These are phyloP conservation scores for Neurospora sp. DNA, from an alignment of 495 filamentous ascomycete genomes.

Conservation along the genomic window DNA sequence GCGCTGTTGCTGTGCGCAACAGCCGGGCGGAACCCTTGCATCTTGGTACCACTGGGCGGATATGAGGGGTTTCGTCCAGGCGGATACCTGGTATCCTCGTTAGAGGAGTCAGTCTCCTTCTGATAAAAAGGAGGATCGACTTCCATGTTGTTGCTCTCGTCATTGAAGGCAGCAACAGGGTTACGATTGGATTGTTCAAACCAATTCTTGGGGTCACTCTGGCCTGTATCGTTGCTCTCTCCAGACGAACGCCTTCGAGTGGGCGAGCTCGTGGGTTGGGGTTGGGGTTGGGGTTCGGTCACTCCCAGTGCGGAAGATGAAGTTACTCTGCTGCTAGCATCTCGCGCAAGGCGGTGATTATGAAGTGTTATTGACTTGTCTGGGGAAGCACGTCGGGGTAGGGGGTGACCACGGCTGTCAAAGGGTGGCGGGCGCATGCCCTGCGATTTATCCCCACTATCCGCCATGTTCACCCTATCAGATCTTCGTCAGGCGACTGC, in stretches of 20 bases:
- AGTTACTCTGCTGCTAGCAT: constrained; percentile 14
- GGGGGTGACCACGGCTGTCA: constrained; percentile 20
- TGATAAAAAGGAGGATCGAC: constrained; percentile 48
- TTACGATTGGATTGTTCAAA: constrained; percentile 37
- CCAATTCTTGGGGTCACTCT: constrained; percentile 37
- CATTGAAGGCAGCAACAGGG: constrained; percentile 16
- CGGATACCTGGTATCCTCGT: constrained; percentile 16
- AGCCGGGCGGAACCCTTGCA: constrained; percentile 13
- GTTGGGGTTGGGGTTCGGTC: not conserved
- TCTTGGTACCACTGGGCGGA: constrained; percentile 4
- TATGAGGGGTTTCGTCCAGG: constrained; percentile 9
- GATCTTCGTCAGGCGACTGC: not conserved
- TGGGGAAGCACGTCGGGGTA: constrained; percentile 28
- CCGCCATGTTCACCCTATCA: constrained; percentile 15
- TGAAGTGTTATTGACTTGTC: constrained; percentile 31
- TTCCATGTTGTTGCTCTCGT: constrained; percentile 24
- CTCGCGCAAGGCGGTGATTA: constrained; percentile 30
- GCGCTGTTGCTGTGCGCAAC: constrained; percentile 40
- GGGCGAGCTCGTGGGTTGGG: constrained; percentile 5
- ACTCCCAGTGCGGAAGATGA: not conserved
- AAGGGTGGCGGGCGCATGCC: constrained; percentile 18
- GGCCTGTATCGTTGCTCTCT: not conserved
- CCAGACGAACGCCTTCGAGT: constrained; percentile 28
- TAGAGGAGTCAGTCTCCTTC: constrained; percentile 35
- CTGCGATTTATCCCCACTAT: constrained; percentile 1